Evolutionary conservation across 164 flowering plant genomes (phyloP), one percentile per base, ranked within the genome.

Genomic region (Cinnamomum chago): DNA sequence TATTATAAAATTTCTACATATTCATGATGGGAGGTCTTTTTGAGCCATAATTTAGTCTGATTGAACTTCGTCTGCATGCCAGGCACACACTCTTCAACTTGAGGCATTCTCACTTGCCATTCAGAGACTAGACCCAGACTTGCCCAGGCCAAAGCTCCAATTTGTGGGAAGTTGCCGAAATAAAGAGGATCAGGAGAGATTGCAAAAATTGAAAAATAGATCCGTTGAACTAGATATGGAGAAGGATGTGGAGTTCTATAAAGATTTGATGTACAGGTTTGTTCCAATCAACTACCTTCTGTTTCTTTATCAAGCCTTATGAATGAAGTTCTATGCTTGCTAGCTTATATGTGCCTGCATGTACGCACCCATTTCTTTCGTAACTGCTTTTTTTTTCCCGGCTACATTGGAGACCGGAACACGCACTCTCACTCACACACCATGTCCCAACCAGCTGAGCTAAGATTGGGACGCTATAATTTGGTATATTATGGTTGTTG

Each of bases 101-200:
- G 94, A 92, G 84, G 99, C 98, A 58, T 93, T 95, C 81, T 80
- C 98, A 20, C 76, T 83, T 78, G 94, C 90, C 76, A 52, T 93
- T n/a, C 76, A 73, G 60, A 86, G 80, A 76, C 78, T 90, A 67
- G 89, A 85, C 71, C 28, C 78, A 47, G 80, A 76, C 67, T 70
- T 74, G 50, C 89, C 94, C 14, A 89, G 89, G 74, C 99, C 98
- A 7, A 93, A 84, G 85, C 96, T 93, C 70, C 99, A 93, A 75
- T 85, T 95, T 82, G 97, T 95, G 50, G 98, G 98, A 68, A 92
- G 99, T 83, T 93, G 99, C 80, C 85, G 99, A 68, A 93, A 93
- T 80, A 85, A 81, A 79, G 85, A 85, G 52, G 99, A 93, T 72
- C 90, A 91, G 33, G 91, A 85, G 62, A 86, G 99, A 76, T 80